Base-by-base conservation (phyloP, 192 early-diverging fungal genomes). In the Lunasporangiospora selenospora region DNA sequence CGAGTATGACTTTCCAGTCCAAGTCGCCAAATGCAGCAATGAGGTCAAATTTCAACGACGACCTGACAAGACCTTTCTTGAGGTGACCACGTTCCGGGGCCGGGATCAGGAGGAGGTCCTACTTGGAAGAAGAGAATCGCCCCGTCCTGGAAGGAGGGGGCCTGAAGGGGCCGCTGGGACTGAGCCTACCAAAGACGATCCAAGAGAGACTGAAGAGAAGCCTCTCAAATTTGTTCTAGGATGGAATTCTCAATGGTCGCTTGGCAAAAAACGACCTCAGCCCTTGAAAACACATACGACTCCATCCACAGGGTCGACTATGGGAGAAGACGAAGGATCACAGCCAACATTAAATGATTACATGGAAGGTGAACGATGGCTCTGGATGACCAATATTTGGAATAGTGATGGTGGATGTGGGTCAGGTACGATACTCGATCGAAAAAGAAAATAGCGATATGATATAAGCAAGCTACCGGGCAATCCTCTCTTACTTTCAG, bases 321-420 rank as follows among this genome's bases (percentile, higher is more conserved):
- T 56, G 57, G 9, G 46, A 46, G 43, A 59, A 62, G 29, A 42
- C 46, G 29, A 50, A 8, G 24, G 34, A 2, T 12, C 13, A 12
- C 6, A 27, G 36, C 1, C 31, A 50, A 16, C 48, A 43, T 29
- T 3, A 11, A 24, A 48, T 29, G 26, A 21, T 10, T 24, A 37
- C 18, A 6, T 10, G 26, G 18, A 21, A 15, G 45, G 26, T 15
- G 27, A 62, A 13, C 48, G 47, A 11, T 73, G 69, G 69, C 30
- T 73, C 19, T 73, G 69, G 69, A 63, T 73, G 69, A 73, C 69
- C 2, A 73, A 62, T 63, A 37, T 73, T 4, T 73, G 55, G 53
- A 21, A 53, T 33, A 38, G 29, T 18, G 54, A 61, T 9, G 33
- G 55, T 27, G 55, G 63, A 1, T 73, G 60, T 53, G 69, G 69